Evolutionary conservation across 192 early-diverging fungal species (phyloP), one percentile per base, ranked within the genome.

Genomic region (Podila horticola): DNA sequence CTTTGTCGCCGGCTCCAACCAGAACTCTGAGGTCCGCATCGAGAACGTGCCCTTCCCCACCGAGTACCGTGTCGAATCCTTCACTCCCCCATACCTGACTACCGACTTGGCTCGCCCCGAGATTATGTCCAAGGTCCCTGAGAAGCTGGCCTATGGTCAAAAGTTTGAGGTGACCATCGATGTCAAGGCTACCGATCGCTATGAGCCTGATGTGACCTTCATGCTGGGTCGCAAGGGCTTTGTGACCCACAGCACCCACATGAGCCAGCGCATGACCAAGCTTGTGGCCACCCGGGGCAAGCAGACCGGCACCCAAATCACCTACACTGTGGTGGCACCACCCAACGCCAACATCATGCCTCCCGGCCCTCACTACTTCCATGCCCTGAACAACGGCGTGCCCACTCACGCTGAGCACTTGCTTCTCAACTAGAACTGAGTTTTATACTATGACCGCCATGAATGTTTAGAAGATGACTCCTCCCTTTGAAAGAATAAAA

Each of bases 51-150:
- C 62, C n/a, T 69, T 58, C 72, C 86, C 84, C 26, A 88, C 84
- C 31, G 88, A 89, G 61, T 90, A 84, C 65, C 72, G 89, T 17
- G 83, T 86, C 9, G 89, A 90, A 69, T 82, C 69, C 49, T 89
- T 85, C 49, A 85, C 83, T 4, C 89, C 89, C 11, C 89, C 89
- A 33, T 90, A 90, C 33, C 64, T 90, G 77, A 59, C 84, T 59
- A 58, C 76, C 50, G 66, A 75, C 67, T 3, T 79, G 66, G 63
- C 85, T 58, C 50, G 84, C 67, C 64, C 88, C 66, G 74, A 76
- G 48, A 82, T 84, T 49, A 5, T 76, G n/a, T 41, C 61, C 8
- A 66, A 55, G 26, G 51, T 72, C 31, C 52, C 52, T 55, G 52
- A 55, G 17, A 55, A 55, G 52, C 9, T 55, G 58, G 33, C 59